Evolutionary conservation across 352 stramenopile species (phyloP).

Genomic region (Phytophthora sansomeana): DNA sequence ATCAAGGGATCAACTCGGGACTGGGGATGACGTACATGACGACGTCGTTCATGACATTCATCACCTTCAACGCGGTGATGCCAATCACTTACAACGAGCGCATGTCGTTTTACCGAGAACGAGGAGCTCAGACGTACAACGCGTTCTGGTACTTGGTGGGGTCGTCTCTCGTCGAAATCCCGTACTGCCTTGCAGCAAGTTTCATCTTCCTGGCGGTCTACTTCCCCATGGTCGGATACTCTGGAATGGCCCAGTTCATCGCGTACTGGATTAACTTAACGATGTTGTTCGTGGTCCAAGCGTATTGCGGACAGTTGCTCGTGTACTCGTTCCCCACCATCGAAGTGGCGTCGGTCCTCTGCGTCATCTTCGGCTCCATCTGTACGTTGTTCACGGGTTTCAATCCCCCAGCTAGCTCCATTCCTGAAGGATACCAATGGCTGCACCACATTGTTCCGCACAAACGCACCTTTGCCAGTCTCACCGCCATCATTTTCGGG

Average conservation of each 20-base stretch:
- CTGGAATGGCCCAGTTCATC: conserved; percentile 24
- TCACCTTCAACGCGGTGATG: conserved; percentile 39
- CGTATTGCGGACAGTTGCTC: conserved; percentile 58
- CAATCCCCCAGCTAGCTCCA: conserved; percentile 33
- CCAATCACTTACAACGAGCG: conserved; percentile 40
- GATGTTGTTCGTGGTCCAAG: conserved; percentile 49
- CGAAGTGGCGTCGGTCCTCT: conserved; percentile 39
- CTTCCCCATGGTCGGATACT: conserved; percentile 19
- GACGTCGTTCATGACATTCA: conserved; percentile 38
- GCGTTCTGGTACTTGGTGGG: conserved; percentile 29
- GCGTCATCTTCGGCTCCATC: conserved; percentile 43
- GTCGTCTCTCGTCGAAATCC: conserved; percentile 22
- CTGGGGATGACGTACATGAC: conserved; percentile 82
- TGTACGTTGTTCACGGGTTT: conserved; percentile 54
- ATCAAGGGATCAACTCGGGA: conserved; percentile 37
- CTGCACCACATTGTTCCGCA: conserved; percentile 40
- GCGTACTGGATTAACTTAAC: conserved; percentile 55
- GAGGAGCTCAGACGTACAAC: conserved; percentile 13
- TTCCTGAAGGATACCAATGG: conserved; percentile 40
- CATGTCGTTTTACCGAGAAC: conserved; percentile 24
- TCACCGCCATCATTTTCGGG: conserved; percentile 38
- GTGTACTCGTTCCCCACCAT: conserved; percentile 43
- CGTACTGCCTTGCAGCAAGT: conserved; percentile 21
- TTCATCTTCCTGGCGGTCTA: conserved; percentile 27
- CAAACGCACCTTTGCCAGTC: conserved; percentile 35